Percentiles rank a stretch among this genome's conserved stretches.
These are phyloP conservation scores for Russula compacta DNA, from an alignment of 768 basidiomycete genomes.

Conservation along the genomic window DNA sequence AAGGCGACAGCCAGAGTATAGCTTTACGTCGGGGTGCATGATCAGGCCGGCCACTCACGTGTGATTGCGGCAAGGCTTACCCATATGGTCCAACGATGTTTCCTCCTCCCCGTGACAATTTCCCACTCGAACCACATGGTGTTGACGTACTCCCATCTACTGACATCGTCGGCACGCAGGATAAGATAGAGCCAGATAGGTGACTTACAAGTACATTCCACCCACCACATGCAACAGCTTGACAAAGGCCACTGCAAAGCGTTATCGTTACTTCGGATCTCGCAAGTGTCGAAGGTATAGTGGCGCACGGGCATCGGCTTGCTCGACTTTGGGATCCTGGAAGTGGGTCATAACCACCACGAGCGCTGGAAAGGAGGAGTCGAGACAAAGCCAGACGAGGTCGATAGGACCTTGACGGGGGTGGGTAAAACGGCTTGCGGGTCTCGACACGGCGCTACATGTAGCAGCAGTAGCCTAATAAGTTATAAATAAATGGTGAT, in stretches of 20 bases:
- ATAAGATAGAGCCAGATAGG: background rate
- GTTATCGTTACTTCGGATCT: background rate
- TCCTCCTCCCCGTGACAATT: conserved; percentile 6
- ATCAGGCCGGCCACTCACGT: background rate
- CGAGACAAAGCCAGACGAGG: background rate
- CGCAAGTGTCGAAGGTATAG: background rate
- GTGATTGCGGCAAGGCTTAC: background rate
- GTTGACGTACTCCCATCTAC: conserved; percentile 14
- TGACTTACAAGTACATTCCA: conserved; percentile 7
- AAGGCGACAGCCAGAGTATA: conserved; percentile 15
- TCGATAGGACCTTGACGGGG: background rate
- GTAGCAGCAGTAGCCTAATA: too few species aligned
- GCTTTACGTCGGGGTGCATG: background rate
- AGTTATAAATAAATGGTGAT: too few species aligned
- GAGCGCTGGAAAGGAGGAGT: background rate
- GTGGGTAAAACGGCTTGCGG: background rate
- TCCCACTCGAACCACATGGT: conserved; percentile 16
- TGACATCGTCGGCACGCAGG: background rate
- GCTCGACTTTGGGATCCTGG: background rate
- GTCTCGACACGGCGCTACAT: background rate
- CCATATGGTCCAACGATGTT: conserved; percentile 15
- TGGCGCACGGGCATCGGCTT: background rate
- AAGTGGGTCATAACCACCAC: conserved; percentile 14
- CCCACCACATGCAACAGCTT: conserved; percentile 12
- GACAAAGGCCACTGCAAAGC: conserved; percentile 4